Evolutionary conservation across 495 filamentous ascomycete species (phyloP), one percentile per base, ranked within the genome.

Genomic region (Aspergillus leporis): DNA sequence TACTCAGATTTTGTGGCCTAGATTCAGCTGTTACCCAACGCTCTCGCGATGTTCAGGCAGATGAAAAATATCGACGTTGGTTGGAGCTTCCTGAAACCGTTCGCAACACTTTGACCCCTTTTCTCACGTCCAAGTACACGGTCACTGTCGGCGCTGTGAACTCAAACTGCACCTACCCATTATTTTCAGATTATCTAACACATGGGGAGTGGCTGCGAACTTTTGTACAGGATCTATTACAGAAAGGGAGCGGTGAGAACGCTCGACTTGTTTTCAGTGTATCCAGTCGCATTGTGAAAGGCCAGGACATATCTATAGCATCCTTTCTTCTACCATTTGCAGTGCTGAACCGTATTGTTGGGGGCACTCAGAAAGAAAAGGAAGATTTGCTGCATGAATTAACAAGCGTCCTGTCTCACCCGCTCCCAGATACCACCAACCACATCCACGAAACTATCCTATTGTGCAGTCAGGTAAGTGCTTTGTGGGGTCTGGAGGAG

Each of bases 271-370:
- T 98, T 23, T 98, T 97, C 68, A 78, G 83, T n/a, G 84, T 90
- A 22, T 81, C 93, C 51, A 84, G 85, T 59, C 87, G 91, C 28
- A 83, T 96, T 34, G 88, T 97, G 58, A 86, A 87, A 46, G 86
- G 88, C 12, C 87, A 92, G 62, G 92, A 97, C 70, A 81, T 90
- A 19, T 85, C 88, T 0, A 93, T 96, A 41, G 83, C 91, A 1
- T 89, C 85, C 18, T 97, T 97, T 65, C 72, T 98, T 34, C 76
- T 98, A 9, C 95, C 94, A 9, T 98, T 90, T 66, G 82, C 90
- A 3, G 86, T 87, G 10, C 63, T 96, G 41, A 93, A 97, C 69
- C 81, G 88, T 41, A 81, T 96, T 31, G 77, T 95, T 13, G 83
- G 84, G 25, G 87, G 90, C 4, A 82, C 79, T 4, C 78, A 89